A percentile compares a stretch with the other conserved stretches of the same genome.
phyloP scores from a whole-genome alignment of 306 rosid species.

The Ormosia emarginata region DNA sequence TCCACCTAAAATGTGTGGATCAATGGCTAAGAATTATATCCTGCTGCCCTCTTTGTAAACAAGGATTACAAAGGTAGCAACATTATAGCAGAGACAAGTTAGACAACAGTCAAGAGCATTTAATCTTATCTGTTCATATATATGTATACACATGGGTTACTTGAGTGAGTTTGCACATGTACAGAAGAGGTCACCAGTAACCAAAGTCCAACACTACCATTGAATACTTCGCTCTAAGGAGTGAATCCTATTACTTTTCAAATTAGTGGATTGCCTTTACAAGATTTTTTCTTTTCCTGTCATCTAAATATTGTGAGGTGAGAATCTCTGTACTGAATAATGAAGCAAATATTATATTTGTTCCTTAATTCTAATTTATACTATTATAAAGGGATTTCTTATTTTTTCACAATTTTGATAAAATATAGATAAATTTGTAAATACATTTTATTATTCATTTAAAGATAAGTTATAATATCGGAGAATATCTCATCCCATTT shows the following conservation, averaged over 20 bases:
- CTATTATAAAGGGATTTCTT: too few relatives aligned
- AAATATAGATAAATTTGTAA: too few relatives aligned
- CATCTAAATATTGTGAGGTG: background rate
- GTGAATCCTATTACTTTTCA: conserved; percentile 4
- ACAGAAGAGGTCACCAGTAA: conserved; percentile 55
- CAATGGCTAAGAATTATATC: conserved; percentile 86
- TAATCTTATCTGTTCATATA: background rate
- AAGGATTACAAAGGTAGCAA: conserved; percentile 61
- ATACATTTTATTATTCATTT: too few relatives aligned
- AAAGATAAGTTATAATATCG: too few relatives aligned
- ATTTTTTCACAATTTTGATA: too few relatives aligned
- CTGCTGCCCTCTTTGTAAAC: conserved; percentile 91
- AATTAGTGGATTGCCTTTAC: background rate
- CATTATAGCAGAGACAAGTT: background rate
- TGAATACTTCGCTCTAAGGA: background rate
- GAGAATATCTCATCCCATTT: too few relatives aligned
- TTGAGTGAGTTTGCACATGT: conserved; percentile 70
- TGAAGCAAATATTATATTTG: conserved; percentile 12
- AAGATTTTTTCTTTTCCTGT: background rate
- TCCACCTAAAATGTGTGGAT: conserved; percentile 89
- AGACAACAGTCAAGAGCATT: background rate
- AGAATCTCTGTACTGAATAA: background rate
- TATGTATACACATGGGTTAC: conserved; percentile 44
- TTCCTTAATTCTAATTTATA: background rate
- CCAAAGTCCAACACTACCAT: conserved; percentile 31